Evolutionary conservation across 2,329 filamentous ascomycete genomes (phyloP).

Genomic region (Nigrospora osmanthi): DNA sequence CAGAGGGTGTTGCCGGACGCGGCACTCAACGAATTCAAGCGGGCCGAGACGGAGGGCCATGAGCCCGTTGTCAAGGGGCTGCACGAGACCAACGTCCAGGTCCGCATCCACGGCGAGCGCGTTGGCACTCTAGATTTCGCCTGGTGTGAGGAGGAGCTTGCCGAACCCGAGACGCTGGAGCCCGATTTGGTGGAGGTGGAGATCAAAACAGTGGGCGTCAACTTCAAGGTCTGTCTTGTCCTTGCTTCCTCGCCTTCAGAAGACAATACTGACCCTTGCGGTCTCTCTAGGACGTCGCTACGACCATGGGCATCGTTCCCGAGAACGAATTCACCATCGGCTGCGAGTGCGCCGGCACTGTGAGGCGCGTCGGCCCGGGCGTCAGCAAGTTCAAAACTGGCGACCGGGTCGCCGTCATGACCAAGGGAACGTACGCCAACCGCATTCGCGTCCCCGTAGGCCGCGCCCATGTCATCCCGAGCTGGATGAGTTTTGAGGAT

Average conservation of each 20-base stretch:
- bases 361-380: constrained; percentile 7
- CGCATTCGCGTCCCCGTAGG: constrained; percentile 21
- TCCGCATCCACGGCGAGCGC: constrained; percentile 5
- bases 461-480: constrained; percentile 22
- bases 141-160: no score
- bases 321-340: constrained; percentile 4
- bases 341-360: constrained; percentile 9
- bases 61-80: constrained; percentile 2
- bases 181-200: constrained; percentile 23
- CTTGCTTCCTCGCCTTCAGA: no score
- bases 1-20: constrained; percentile 5
- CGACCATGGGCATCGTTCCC: constrained; percentile 7
- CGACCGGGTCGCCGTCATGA: constrained; percentile 22
- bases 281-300: constrained; percentile 13
- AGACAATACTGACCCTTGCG: no score
- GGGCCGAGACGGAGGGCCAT: constrained; percentile 1
- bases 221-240: constrained; percentile 26
- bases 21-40: constrained; percentile 1
- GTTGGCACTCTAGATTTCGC: no score
- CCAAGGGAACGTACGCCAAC: constrained; percentile 26
- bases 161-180: no score
- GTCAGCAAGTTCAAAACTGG: constrained; percentile 8
- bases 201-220: constrained; percentile 23
- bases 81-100: constrained; percentile 5
- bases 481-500: constrained; percentile 6